These are phyloP conservation scores for Alternaria conjuncta DNA, from an alignment of 2,329 filamentous ascomycete genomes.

Conservation along the genomic window DNA sequence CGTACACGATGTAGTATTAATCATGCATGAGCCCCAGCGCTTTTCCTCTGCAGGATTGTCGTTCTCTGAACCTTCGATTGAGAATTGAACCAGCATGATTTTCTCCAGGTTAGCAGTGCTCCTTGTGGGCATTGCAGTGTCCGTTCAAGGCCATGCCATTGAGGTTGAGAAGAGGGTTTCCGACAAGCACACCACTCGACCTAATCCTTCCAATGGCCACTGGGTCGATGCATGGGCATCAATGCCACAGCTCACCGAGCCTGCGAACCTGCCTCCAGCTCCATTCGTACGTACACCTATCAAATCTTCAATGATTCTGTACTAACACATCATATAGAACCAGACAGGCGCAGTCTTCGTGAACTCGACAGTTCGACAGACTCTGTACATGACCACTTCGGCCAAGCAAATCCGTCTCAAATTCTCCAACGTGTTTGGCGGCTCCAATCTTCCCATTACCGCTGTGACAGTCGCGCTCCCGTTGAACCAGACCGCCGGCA, in stretches of 20 bases:
- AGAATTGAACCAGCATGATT: conserved; percentile 17
- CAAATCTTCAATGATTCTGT: background rate
- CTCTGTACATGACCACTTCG: conserved; percentile 65
- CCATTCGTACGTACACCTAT: conserved; percentile 54
- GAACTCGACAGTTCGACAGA: conserved; percentile 71
- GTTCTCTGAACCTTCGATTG: background rate
- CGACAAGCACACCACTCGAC: conserved; percentile 19
- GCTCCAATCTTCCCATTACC: conserved; percentile 65
- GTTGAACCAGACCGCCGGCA: conserved; percentile 60
- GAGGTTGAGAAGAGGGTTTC: background rate
- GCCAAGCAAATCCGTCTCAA: conserved; percentile 65
- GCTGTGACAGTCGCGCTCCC: conserved; percentile 65
- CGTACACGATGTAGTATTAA: conserved; percentile 18
- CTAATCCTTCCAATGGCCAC: conserved; percentile 49
- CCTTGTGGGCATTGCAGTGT: conserved; percentile 17
- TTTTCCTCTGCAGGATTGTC: background rate
- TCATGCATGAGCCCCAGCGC: conserved; percentile 10
- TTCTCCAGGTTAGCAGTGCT: conserved; percentile 20
- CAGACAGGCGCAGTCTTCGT: conserved; percentile 61
- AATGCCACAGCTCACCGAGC: conserved; percentile 71
- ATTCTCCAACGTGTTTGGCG: conserved; percentile 70
- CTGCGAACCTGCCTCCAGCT: conserved; percentile 64
- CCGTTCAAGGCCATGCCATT: conserved; percentile 16
- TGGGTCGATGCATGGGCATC: conserved; percentile 71
- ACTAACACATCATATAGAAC: conserved; percentile 52